Conservation (phyloP, 202 grass and related monocot species). For the Musa balbisiana region DNA sequence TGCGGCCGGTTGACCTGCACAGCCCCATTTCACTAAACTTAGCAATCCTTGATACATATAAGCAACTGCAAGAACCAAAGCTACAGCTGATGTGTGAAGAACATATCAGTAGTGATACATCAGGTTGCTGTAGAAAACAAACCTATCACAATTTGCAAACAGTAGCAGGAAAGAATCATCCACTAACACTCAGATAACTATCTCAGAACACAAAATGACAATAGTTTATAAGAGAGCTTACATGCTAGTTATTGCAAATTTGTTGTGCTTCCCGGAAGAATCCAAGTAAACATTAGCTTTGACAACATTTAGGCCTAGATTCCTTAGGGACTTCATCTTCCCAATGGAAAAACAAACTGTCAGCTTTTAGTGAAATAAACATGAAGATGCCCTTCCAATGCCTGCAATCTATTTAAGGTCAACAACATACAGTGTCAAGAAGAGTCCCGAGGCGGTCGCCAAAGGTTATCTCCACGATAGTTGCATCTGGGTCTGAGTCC, state of each 20-base stretch:
- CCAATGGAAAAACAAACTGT: slow-evolving; percentile 27
- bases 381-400: not conserved
- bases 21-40: slow-evolving; percentile 41
- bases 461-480: slow-evolving; percentile 87
- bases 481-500: slow-evolving; percentile 88
- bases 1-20: slow-evolving; percentile 90
- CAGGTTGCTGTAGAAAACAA: not conserved
- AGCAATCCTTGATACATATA: not conserved
- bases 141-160: not conserved
- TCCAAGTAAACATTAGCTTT: slow-evolving; percentile 93
- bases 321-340: slow-evolving; percentile 86
- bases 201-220: not conserved
- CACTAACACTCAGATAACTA: too few species aligned
- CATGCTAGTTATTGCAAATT: slow-evolving; percentile 71
- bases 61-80: not conserved
- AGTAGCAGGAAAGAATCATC: not conserved
- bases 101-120: not conserved
- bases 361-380: not conserved
- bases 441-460: slow-evolving; percentile 95
- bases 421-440: slow-evolving; percentile 84
- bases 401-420: not conserved
- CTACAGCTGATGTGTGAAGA: not conserved
- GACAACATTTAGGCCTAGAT: slow-evolving; percentile 82
- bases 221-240: slow-evolving; percentile 34
- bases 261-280: slow-evolving; percentile 93